These are phyloP conservation scores for Geoglossum cookeanum DNA, from an alignment of 2,329 filamentous ascomycete genomes.

Conservation along the genomic window DNA sequence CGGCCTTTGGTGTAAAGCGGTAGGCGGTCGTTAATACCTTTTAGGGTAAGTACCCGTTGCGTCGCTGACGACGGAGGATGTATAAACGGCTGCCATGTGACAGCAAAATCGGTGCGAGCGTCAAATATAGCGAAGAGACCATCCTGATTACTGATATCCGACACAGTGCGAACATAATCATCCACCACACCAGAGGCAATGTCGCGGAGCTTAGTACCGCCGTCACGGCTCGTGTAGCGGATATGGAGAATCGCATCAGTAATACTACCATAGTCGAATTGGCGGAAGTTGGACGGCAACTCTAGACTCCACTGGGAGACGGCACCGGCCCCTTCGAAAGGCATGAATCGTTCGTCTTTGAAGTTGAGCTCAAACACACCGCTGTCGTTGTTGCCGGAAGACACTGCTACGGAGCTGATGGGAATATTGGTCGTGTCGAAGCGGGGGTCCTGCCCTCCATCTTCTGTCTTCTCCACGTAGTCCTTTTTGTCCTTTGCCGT, in stretches of 20 bases:
- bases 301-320: background rate
- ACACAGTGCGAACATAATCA: background rate
- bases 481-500: background rate
- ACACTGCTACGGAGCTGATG: background rate
- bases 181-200: background rate
- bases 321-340: background rate
- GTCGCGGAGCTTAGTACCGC: background rate
- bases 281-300: background rate
- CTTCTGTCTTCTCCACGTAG: background rate
- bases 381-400: background rate
- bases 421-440: background rate
- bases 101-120: background rate
- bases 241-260: background rate
- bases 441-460: background rate
- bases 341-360: background rate
- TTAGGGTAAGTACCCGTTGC: too few relatives aligned
- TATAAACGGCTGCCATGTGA: background rate
- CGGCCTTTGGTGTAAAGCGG: too few relatives aligned
- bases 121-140: background rate
- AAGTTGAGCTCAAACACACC: background rate
- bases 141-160: background rate
- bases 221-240: background rate
- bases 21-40: too few relatives aligned
- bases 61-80: too few relatives aligned
- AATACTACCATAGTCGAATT: background rate